phyloP scores from a whole-genome alignment of 495 filamentous ascomycete species.

The Penicillium alfredii region DNA sequence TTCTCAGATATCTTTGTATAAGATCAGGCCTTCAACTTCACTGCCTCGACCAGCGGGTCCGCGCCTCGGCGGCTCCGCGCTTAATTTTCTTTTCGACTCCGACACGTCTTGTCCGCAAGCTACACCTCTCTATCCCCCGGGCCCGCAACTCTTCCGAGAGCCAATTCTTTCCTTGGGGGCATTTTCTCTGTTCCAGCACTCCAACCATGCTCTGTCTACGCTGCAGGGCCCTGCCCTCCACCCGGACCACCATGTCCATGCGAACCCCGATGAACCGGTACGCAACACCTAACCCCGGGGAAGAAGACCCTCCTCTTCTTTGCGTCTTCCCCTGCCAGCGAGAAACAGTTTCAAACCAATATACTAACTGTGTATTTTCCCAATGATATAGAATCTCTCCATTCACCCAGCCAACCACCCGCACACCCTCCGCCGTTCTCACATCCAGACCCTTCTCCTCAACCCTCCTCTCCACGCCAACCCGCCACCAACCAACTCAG shows the following conservation, averaged over 20 bases:
- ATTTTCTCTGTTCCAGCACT: too few relatives aligned
- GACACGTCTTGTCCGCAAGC: slow-evolving; percentile 17
- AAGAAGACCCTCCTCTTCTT: too few relatives aligned
- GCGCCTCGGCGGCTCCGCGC: slow-evolving; percentile 33
- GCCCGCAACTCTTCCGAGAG: too few relatives aligned
- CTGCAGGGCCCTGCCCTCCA: slow-evolving; percentile 29
- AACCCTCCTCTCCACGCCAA: slow-evolving; percentile 25
- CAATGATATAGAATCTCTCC: slow-evolving; percentile 11
- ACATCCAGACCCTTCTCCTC: slow-evolving; percentile 22
- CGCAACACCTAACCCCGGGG: slow-evolving; percentile 7
- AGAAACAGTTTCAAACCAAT: too few relatives aligned
- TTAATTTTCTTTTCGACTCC: slow-evolving; percentile 36
- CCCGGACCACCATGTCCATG: slow-evolving; percentile 14
- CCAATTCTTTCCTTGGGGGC: too few relatives aligned
- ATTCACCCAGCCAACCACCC: slow-evolving; percentile 15
- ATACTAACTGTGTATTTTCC: not conserved
- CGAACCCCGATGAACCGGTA: slow-evolving; percentile 23
- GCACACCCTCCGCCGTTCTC: slow-evolving; percentile 10
- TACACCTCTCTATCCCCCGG: too few relatives aligned
- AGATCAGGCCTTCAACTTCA: too few relatives aligned
- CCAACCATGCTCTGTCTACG: slow-evolving; percentile 31
- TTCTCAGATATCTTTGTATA: too few relatives aligned
- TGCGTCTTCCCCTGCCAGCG: too few relatives aligned
- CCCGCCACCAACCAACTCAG: slow-evolving; percentile 21
- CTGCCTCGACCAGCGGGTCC: too few relatives aligned